Evolutionary conservation across 176 grass and related monocot species (phyloP).

Genomic region (Eragrostis curvula): DNA sequence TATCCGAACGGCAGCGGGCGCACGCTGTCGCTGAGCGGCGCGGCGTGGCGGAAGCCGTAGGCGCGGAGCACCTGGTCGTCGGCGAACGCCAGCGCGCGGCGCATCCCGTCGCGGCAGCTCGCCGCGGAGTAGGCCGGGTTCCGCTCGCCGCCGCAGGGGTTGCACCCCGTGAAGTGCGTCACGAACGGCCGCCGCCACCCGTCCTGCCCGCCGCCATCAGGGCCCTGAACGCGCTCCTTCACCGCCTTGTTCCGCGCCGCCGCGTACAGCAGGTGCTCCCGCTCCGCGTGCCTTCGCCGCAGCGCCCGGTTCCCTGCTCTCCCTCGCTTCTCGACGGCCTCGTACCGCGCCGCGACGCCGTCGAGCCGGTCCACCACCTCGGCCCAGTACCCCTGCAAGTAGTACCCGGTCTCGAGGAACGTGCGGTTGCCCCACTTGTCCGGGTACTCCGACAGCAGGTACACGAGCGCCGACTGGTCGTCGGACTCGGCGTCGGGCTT

Average conservation of each 20-base stretch:
- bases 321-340: too few relatives aligned
- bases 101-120: slow-evolving; percentile 74
- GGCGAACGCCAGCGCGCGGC: slow-evolving; percentile 72
- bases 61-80: slow-evolving; percentile 82
- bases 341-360: slow-evolving; percentile 46
- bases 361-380: slow-evolving; percentile 60
- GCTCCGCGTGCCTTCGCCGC: slow-evolving; percentile 60
- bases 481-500: slow-evolving; percentile 57
- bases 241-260: slow-evolving; percentile 31
- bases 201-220: slow-evolving; percentile 24
- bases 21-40: slow-evolving; percentile 45
- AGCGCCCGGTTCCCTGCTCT: too few relatives aligned
- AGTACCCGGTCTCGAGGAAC: slow-evolving; percentile 55
- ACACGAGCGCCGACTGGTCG: slow-evolving; percentile 72
- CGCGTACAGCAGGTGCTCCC: slow-evolving; percentile 45
- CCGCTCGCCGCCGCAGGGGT: slow-evolving; percentile 64
- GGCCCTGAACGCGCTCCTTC: background rate
- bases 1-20: slow-evolving; percentile 68
- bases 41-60: slow-evolving; percentile 71
- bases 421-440: slow-evolving; percentile 46
- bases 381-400: slow-evolving; percentile 78
- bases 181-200: slow-evolving; percentile 66
- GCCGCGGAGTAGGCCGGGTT: slow-evolving; percentile 54
- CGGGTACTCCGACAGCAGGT: slow-evolving; percentile 50
- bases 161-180: slow-evolving; percentile 83